Evolutionary conservation across 1,284 basidiomycete genomes (phyloP), one percentile per base, ranked within the genome.

Genomic region (Apiotrichum brassicae): DNA sequence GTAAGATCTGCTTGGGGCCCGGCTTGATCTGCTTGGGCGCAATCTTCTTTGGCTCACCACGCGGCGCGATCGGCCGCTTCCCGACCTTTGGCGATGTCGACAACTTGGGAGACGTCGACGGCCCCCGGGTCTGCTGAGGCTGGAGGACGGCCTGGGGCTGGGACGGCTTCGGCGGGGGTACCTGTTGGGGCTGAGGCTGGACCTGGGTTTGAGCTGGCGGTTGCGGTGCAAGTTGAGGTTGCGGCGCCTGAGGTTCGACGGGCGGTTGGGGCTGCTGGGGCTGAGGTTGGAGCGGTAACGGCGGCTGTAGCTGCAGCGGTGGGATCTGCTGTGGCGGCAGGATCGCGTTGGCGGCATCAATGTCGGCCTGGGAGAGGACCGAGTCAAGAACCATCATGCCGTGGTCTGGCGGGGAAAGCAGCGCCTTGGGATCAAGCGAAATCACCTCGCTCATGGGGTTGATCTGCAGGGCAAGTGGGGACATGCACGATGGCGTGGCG

Each of bases 401-500:
- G 40, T 30, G 36, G 14, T 36, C 36, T 33, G 56, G 53, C 3
- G 52, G 49, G 9, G 49, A 43, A 7, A 40, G 43, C n/a, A 51
- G 49, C 19, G 59, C 50, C 34, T 58, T 54, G 9, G 60, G 59
- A 53, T 61, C 56, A 6, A 63, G 48, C 12, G 28, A 35, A 8
- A 46, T 20, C 25, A 51, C 28, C 32, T 43, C 47, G 23, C n/a
- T 35, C 25, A 43, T 43, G 16, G 51, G 45, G 1, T 48, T 44
- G 34, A 53, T 56, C 33, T 65, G 63, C 12, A 70, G 53, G 0
- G 60, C 59, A 41, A 66, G 56, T 0, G 68, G 68, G 12, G 60
- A 61, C 7, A 70, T 53, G 19, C 40, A 42, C 0, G 53, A 47
- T 22, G 39, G 39, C 8, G 51, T 46, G 6, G 18, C 38, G 6